phyloP scores from a whole-genome alignment of 257 asterid genomes.

The Perilla frutescens region DNA sequence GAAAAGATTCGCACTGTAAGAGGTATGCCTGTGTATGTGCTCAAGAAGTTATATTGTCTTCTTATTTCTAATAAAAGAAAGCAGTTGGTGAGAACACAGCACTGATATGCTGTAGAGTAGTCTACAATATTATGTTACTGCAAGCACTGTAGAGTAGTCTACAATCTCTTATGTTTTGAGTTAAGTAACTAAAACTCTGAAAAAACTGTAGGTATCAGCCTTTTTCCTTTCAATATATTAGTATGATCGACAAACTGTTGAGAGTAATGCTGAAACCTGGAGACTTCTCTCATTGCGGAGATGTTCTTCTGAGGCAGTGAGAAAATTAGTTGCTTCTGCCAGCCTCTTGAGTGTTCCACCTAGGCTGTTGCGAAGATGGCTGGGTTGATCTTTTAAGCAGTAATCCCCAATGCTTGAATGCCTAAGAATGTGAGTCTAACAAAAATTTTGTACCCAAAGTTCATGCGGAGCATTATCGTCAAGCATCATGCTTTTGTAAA shows the following conservation, averaged over 20 bases:
- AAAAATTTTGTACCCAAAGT: neutral
- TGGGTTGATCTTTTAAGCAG: neutral
- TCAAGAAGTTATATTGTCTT: constrained; percentile 13
- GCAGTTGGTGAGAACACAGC: constrained; percentile 19
- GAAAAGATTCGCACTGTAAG: constrained; percentile 81
- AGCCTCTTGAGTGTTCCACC: neutral
- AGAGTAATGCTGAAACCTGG: constrained; percentile 14
- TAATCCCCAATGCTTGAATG: neutral
- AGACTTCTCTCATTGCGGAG: neutral
- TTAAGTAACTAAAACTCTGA: constrained; percentile 15
- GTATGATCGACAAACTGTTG: neutral
- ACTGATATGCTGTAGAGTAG: neutral
- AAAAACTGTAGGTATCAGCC: neutral
- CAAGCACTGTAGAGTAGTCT: neutral
- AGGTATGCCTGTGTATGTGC: constrained; percentile 52
- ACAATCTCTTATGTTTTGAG: neutral
- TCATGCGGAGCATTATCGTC: neutral
- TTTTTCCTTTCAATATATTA: neutral
- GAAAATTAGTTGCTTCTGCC: constrained; percentile 4
- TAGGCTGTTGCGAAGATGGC: neutral
- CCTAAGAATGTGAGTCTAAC: neutral
- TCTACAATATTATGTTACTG: neutral
- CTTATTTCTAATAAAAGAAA: neutral
- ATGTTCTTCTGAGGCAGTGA: constrained; percentile 3
- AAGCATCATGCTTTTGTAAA: neutral